Evolutionary conservation across 805 yeast genomes (phyloP), one percentile per base, ranked within the genome.

Genomic region (Ogataea angusta): DNA sequence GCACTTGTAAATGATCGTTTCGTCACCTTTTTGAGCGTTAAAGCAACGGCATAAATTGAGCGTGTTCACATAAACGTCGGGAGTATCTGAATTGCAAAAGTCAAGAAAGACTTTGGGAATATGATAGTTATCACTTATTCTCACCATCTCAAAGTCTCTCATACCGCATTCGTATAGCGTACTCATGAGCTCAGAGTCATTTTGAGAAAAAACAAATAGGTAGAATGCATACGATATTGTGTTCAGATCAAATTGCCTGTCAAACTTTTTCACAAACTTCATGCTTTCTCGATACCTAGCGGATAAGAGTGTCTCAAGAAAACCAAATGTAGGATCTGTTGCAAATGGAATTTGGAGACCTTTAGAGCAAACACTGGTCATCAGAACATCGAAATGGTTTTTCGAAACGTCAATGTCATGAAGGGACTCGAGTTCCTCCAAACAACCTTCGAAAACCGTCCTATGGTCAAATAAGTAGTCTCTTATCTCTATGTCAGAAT

Each of bases 331-430:
- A 2, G 69, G 62, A 8, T 69, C 71, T 42, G 72, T 74, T 15
- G 81, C 67, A 41, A 75, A 78, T 6, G 87, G 78, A 7, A 77
- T 60, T 26, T 75, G 72, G 29, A 82, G 58, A 0, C 90, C 91
- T 52, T 74, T 79, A 4, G 75, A 65, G 14, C 76, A 60, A 15
- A 73, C 53, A 31, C 67, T 64, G 22, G 77, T 57, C 25, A 82
- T 55, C 14, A 76, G 66, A 21, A 70, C 67, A 41, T 81, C 78
- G 48, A 82, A 71, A 52, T 75, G 80, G 2, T 63, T 63, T 23
- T 56, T 57, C 1, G 66, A 63, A 41, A 80, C 59, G 8, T 49
- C 49, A 6, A 76, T 52, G 3, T 63, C 67, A 43, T 66, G 67
- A 10, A 59, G 15, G 0, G 48, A 41, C 49, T 83, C 90, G 45